Conservation (phyloP, 495 filamentous ascomycete species). For the Lindgomyces ingoldianus region DNA sequence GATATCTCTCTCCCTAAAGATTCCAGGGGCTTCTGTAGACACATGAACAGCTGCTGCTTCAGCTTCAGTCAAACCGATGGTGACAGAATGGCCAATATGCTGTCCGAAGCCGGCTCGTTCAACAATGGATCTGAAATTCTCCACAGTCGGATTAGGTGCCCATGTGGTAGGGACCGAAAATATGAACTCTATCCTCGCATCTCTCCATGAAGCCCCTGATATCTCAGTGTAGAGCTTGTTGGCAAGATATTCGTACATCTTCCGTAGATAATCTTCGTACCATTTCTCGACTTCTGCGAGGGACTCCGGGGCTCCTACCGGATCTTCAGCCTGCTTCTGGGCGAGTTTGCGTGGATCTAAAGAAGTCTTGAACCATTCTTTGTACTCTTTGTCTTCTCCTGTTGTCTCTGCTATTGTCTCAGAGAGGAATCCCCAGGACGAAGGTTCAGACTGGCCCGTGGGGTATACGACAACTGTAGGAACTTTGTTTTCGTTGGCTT, state of each 20-base stretch:
- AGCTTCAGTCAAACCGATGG: conserved; percentile 68
- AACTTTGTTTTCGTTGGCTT: conserved; percentile 61
- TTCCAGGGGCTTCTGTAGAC: conserved; percentile 45
- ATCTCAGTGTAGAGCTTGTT: conserved; percentile 49
- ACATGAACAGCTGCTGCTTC: conserved; percentile 67
- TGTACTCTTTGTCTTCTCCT: conserved; percentile 43
- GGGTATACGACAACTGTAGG: conserved; percentile 59
- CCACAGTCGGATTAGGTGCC: conserved; percentile 59
- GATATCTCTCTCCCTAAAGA: conserved; percentile 48
- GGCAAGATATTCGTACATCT: conserved; percentile 58
- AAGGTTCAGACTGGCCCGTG: conserved; percentile 31
- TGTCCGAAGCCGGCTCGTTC: conserved; percentile 54
- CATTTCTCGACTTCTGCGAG: conserved; percentile 55
- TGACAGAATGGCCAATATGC: conserved; percentile 49
- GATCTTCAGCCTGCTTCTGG: conserved; percentile 40
- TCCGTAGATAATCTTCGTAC: conserved; percentile 57
- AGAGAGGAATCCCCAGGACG: conserved; percentile 60
- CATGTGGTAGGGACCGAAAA: conserved; percentile 72
- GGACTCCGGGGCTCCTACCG: conserved; percentile 31
- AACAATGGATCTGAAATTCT: conserved; percentile 56
- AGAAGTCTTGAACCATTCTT: conserved; percentile 65
- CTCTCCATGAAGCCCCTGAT: conserved; percentile 49
- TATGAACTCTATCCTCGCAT: conserved; percentile 59
- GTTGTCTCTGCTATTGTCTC: conserved; percentile 48
- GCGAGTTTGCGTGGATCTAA: conserved; percentile 53